Evolutionary conservation across 768 basidiomycete species (phyloP).

Genomic region (Leucocoprinus leucothites): DNA sequence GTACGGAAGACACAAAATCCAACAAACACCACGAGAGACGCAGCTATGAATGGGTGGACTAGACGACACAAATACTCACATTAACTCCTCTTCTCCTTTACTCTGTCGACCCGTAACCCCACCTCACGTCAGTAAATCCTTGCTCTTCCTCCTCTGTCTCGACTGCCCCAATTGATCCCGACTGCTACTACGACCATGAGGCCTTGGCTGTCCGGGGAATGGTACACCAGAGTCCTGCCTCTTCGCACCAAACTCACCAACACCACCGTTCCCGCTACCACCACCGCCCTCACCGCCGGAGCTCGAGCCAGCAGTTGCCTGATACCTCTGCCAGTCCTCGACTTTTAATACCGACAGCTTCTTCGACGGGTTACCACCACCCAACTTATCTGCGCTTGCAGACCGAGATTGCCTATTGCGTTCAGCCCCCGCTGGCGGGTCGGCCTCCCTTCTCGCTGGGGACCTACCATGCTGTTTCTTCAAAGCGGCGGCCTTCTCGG

Average conservation of each 20-base stretch:
- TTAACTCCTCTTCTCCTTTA: not conserved
- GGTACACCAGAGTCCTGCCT: slow-evolving; percentile 47
- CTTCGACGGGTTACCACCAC: slow-evolving; percentile 49
- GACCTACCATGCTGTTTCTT: slow-evolving; percentile 46
- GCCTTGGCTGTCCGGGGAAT: slow-evolving; percentile 37
- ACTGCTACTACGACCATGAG: not conserved
- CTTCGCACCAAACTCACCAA: slow-evolving; percentile 18
- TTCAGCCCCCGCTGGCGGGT: slow-evolving; percentile 22
- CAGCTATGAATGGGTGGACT: too few species aligned
- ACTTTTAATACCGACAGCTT: slow-evolving; percentile 77
- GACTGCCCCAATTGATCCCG: slow-evolving; percentile 21
- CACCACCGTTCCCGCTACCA: slow-evolving; percentile 14
- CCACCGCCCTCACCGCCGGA: not conserved
- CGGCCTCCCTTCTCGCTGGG: slow-evolving; percentile 28
- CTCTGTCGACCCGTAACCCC: not conserved
- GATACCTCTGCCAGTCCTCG: slow-evolving; percentile 81
- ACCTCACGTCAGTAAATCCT: slow-evolving; percentile 33
- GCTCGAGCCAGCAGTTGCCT: slow-evolving; percentile 42
- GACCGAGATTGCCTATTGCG: slow-evolving; percentile 45
- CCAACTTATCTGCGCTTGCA: slow-evolving; percentile 62
- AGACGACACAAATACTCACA: too few species aligned
- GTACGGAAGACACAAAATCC: too few species aligned
- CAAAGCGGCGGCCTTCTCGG: slow-evolving; percentile 60
- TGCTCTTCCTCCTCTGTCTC: slow-evolving; percentile 29
- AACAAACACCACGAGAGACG: too few species aligned